Conservation (phyloP, 2,329 filamentous ascomycete species). For the Periconia macrospinosa region DNA sequence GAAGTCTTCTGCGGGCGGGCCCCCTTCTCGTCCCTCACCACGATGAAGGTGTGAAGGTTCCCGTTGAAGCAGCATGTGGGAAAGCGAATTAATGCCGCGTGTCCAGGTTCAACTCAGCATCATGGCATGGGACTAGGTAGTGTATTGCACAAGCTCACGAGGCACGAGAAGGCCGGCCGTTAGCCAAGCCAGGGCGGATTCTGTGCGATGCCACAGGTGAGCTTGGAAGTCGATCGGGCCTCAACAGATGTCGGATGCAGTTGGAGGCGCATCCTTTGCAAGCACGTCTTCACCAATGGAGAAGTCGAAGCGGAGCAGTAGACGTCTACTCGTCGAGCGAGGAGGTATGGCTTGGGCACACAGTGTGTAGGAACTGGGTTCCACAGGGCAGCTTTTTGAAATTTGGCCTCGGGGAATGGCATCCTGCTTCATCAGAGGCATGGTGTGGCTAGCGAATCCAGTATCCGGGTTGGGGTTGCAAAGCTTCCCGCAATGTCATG, state of each 20-base stretch:
- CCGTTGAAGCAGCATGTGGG: not conserved
- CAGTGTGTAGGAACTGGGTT: not conserved
- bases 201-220: not conserved
- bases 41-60: not conserved
- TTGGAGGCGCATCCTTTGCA: constrained; percentile 17
- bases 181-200: constrained; percentile 13
- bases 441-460: not conserved
- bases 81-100: not conserved
- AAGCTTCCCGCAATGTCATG: not conserved
- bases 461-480: constrained; percentile 5
- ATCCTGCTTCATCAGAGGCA: constrained; percentile 5
- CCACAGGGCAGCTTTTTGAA: not conserved
- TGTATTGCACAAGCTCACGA: constrained; percentile 13
- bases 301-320: not conserved
- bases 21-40: constrained; percentile 17
- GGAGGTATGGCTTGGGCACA: not conserved
- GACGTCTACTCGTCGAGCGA: constrained; percentile 11
- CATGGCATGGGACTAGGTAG: too few relatives aligned
- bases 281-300: constrained; percentile 7
- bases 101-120: not conserved
- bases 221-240: constrained; percentile 5
- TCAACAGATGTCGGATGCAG: constrained; percentile 23
- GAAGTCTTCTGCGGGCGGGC: constrained; percentile 29
- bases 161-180: constrained; percentile 24
- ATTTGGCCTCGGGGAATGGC: constrained; percentile 6